Evolutionary conservation across 805 yeast species (phyloP), one percentile per base, ranked within the genome.

Genomic region (Blastobotrys muscicola): DNA sequence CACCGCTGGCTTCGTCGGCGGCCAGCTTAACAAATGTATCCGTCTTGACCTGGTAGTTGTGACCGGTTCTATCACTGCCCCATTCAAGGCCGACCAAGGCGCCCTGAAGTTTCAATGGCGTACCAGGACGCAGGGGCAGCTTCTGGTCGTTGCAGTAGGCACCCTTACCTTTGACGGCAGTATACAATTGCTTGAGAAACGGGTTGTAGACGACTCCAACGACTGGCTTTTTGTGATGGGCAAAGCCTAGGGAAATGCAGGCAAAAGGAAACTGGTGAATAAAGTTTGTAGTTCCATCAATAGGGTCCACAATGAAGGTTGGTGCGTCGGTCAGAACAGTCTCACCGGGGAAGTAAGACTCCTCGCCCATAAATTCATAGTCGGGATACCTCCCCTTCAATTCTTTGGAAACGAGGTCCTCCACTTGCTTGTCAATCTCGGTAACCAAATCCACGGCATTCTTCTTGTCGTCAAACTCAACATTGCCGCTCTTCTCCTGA

Each of bases 181-280:
- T 68, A 64, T 69, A 78, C 48, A 78, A 51, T 43, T 68, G 67
- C 49, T 75, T 63, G 53, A 74, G 53, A 49, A 74, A 75, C 7
- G 84, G 84, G 55, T 77, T 78, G 57, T 68, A 78, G n/a, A 78
- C 72, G 9, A 77, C 84, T 23, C 84, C 84, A n/a, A 78, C 78
- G 0, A 66, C 72, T 1, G 83, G 73, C 43, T 58, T 58, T 34
- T 67, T 66, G 46, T 65, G 55, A 12, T 72, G 58, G 1, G 80
- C 68, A 43, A 78, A 67, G 0, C 83, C 83, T 33, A 78, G 54
- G 0, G 83, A 78, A 39, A 76, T 75, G 58, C 82, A 78, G 36
- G 78, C 70, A 55, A 67, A 73, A 1, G 83, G 84, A 61, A 74
- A 78, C 38, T 67, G 69, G 56, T 78, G 84, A 41, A 78, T 70